Percentiles rank a stretch among this genome's conserved stretches.
Conservation (phyloP, 108 stramenopile genomes). For the Cyclostephanos tholiformis region DNA sequence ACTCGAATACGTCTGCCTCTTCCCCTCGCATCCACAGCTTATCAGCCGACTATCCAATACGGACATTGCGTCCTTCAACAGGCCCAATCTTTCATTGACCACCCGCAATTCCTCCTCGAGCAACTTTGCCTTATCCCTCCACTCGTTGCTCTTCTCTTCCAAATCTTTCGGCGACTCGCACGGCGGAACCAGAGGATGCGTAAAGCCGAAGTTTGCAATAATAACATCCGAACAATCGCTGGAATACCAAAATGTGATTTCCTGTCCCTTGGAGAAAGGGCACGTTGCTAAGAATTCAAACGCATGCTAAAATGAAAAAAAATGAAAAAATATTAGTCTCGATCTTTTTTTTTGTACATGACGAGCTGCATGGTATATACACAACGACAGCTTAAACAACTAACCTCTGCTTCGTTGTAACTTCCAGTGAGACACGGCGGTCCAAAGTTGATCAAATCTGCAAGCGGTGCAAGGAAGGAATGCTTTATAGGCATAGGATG, state of each 20-base stretch:
- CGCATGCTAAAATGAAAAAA: constrained; percentile 20
- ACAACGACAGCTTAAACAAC: not conserved
- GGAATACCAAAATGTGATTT: constrained; percentile 86
- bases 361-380: not conserved
- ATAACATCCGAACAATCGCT: constrained; percentile 81
- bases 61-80: constrained; percentile 48
- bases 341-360: not conserved
- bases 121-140: constrained; percentile 24
- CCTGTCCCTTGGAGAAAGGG: constrained; percentile 70
- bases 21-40: constrained; percentile 41
- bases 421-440: constrained; percentile 80
- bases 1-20: constrained; percentile 22
- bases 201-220: constrained; percentile 81
- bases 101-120: constrained; percentile 44
- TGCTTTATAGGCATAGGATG: constrained; percentile 31
- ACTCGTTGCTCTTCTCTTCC: constrained; percentile 35
- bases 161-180: constrained; percentile 42
- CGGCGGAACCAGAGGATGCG: constrained; percentile 63
- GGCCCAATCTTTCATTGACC: constrained; percentile 36
- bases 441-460: constrained; percentile 86
- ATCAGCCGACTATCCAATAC: constrained; percentile 29
- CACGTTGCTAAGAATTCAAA: constrained; percentile 85
- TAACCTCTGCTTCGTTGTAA: constrained; percentile 62
- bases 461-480: constrained; percentile 85
- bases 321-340: not conserved